Conservation (phyloP, 768 basidiomycete species). For the Pleurotus tuber-regium region DNA sequence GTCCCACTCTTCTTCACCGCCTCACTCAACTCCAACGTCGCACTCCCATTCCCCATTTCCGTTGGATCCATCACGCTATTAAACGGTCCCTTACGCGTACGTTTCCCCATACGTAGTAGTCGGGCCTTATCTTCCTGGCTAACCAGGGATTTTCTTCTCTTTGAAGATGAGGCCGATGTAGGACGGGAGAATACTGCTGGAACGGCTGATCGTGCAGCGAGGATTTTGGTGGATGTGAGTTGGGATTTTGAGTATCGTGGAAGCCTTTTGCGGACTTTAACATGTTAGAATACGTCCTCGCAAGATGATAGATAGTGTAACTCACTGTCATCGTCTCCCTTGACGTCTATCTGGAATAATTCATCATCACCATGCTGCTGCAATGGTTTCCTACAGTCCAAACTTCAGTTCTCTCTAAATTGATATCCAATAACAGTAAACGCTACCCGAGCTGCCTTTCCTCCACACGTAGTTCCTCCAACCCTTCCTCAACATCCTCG, state of each 20-base stretch:
- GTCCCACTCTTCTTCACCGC: constrained; percentile 66
- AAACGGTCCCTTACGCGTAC: constrained; percentile 68
- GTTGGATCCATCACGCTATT: constrained; percentile 68
- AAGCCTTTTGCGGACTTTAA: constrained; percentile 55
- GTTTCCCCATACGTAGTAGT: constrained; percentile 73
- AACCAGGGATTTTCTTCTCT: constrained; percentile 45
- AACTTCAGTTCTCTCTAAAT: not conserved
- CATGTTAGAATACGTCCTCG: constrained; percentile 1
- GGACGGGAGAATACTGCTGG: constrained; percentile 75
- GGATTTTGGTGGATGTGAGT: constrained; percentile 73
- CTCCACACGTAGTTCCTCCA: constrained; percentile 36
- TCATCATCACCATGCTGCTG: constrained; percentile 70
- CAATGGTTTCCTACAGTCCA: constrained; percentile 46
- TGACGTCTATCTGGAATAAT: constrained; percentile 77
- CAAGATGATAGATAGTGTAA: constrained; percentile 3
- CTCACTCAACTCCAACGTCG: constrained; percentile 59
- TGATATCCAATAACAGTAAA: not conserved
- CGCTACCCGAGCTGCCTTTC: constrained; percentile 14
- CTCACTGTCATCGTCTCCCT: constrained; percentile 74
- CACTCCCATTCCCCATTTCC: constrained; percentile 65
- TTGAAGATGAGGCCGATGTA: constrained; percentile 25
- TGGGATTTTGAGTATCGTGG: constrained; percentile 52
- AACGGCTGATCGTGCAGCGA: constrained; percentile 83
- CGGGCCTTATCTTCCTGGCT: constrained; percentile 71
- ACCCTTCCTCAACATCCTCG: constrained; percentile 51